phyloP scores from a whole-genome alignment of 306 rosid species.

The Cucurbita pepo region DNA sequence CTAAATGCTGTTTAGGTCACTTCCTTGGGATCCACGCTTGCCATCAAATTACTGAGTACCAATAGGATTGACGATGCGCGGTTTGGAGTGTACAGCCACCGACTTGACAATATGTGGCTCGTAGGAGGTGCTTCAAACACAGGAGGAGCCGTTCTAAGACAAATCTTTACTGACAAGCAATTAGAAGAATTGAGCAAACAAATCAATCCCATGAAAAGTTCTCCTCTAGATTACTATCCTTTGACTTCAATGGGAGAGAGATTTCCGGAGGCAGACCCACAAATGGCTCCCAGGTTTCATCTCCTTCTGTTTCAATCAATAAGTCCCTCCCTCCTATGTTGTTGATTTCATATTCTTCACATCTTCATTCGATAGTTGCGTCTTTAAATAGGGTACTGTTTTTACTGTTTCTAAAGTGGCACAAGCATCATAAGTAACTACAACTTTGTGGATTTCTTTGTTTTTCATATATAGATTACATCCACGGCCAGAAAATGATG shows the following conservation, averaged over 20 bases:
- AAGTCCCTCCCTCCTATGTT: background rate
- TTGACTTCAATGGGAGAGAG: constrained; percentile 69
- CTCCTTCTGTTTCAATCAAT: constrained; percentile 4
- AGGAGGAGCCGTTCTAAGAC: constrained; percentile 78
- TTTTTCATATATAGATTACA: constrained; percentile 38
- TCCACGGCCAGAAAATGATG: constrained; percentile 75
- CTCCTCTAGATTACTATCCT: constrained; percentile 72
- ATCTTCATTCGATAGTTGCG: background rate
- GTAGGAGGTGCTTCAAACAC: constrained; percentile 98
- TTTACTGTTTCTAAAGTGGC: no score
- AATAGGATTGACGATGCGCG: constrained; percentile 77
- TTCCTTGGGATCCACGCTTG: constrained; percentile 92
- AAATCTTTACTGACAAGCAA: constrained; percentile 58
- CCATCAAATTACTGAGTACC: constrained; percentile 69
- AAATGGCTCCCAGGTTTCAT: constrained; percentile 57
- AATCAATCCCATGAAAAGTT: constrained; percentile 48
- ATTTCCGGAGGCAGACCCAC: constrained; percentile 72
- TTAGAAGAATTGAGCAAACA: constrained; percentile 52
- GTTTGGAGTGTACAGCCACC: constrained; percentile 93
- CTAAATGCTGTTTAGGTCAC: constrained; percentile 42
- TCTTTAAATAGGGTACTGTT: background rate
- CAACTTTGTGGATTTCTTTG: background rate
- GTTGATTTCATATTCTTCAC: background rate
- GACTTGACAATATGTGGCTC: constrained; percentile 92
- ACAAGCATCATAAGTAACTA: no score